Evolutionary conservation across 176 grass and related monocot species (phyloP), one percentile per base, ranked within the genome.

Genomic region (Tillandsia leiboldiana): DNA sequence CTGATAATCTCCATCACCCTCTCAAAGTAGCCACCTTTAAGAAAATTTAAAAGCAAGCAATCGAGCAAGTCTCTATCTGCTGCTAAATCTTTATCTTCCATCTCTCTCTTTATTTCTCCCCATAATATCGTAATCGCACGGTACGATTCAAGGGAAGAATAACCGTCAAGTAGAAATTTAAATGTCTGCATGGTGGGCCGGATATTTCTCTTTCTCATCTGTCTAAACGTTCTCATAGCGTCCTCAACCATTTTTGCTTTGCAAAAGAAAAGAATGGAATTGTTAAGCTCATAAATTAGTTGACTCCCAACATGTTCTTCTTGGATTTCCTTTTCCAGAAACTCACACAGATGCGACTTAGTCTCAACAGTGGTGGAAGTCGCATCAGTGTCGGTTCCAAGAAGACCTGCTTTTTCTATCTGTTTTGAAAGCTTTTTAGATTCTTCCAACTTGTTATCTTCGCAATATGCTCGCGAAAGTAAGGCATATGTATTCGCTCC

Each of bases 201-300:
- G 65, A 97, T 74, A 63, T 85, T 92, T 80, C 75, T 83, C 80
- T 85, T 68, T 79, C 74, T 85, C 93, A 97, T 97, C 50, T 56
- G 66, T 76, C 90, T 97, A 82, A 84, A 87, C 65, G 93, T 87
- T 33, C 48, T 72, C 26, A 97, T 48, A 85, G 84, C 93, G 81
- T 92, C 86, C 63, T 92, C 84, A 77, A 97, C 87, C 93, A 97
- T 90, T 76, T 97, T 97, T 49, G 93, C 89, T 77, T 83, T 80
- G 76, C 83, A 87, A 82, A 92, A 97, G 81, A 97, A 97, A 29
- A 72, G 67, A 90, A 92, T 87, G 49, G 93, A 90, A 90, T 75
- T 81, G 68, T 92, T 87, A 61, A 90, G 80, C 81, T 90, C 86
- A 81, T 78, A 83, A 56, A 66, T 69, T 59, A 87, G 77, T 27